Percentiles rank a stretch among this genome's conserved stretches.
Conservation (phyloP, 2,329 filamentous ascomycete genomes). For the Aspergillus sp. region DNA sequence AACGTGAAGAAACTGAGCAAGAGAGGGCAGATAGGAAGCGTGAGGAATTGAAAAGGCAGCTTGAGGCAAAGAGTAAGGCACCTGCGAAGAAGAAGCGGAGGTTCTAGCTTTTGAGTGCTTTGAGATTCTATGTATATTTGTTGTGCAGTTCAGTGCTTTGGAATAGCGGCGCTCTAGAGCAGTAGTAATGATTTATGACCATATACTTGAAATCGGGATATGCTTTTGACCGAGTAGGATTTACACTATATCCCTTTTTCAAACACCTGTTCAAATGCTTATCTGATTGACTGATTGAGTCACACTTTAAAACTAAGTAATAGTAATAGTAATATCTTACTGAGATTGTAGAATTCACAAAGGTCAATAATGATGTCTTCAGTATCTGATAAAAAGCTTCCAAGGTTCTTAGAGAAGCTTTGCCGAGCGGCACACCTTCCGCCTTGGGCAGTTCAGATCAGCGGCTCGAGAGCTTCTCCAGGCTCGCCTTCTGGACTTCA, state of each 20-base stretch:
- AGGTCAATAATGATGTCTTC: no score
- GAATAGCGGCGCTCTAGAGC: neutral
- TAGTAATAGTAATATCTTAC: no score
- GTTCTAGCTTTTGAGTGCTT: slow-evolving; percentile 47
- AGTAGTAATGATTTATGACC: no score
- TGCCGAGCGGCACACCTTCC: slow-evolving; percentile 32
- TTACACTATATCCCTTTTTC: no score
- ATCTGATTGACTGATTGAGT: no score
- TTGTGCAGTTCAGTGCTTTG: neutral
- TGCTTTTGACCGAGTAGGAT: no score
- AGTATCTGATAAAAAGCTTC: slow-evolving; percentile 9
- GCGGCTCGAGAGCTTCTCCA: slow-evolving; percentile 3
- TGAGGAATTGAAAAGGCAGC: slow-evolving; percentile 59
- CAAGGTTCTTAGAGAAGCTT: slow-evolving; percentile 25
- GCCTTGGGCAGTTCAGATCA: slow-evolving; percentile 1
- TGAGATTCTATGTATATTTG: neutral
- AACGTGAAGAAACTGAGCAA: slow-evolving; percentile 46
- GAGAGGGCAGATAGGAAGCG: slow-evolving; percentile 61
- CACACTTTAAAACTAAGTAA: no score
- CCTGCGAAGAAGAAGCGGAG: slow-evolving; percentile 62
- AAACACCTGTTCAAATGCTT: no score
- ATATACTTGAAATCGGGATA: no score
- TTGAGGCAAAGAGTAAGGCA: slow-evolving; percentile 57
- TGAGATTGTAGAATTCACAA: no score
- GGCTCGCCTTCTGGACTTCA: slow-evolving; percentile 1